Evolutionary conservation across 2,329 filamentous ascomycete genomes (phyloP).

Genomic region (Cercospora sp.): DNA sequence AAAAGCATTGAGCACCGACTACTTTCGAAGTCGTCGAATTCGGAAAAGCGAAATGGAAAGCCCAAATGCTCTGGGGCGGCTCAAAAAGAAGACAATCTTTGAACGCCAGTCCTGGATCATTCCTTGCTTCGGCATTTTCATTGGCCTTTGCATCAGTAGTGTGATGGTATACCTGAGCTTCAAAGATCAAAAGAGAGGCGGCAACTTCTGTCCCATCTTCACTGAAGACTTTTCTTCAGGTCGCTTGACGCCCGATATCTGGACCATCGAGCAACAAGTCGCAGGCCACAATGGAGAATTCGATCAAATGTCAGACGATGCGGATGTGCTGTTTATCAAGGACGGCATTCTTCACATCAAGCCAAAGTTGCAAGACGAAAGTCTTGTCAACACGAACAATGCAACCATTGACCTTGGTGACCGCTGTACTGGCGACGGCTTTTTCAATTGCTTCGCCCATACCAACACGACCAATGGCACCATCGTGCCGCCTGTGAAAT

Average conservation of each 20-base stretch:
- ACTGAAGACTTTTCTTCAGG: constrained; percentile 62
- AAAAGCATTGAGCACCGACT: not conserved
- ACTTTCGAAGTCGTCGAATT: not conserved
- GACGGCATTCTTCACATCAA: constrained; percentile 71
- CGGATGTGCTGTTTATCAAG: constrained; percentile 73
- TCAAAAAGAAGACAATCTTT: not conserved
- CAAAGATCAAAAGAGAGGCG: constrained; percentile 70
- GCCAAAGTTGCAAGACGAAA: constrained; percentile 71
- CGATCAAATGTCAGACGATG: constrained; percentile 68
- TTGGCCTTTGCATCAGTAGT: constrained; percentile 57
- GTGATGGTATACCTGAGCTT: constrained; percentile 72
- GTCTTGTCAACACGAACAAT: constrained; percentile 64
- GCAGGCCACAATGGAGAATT: constrained; percentile 82
- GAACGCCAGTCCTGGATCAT: constrained; percentile 53
- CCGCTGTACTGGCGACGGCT: constrained; percentile 64
- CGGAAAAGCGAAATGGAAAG: not conserved
- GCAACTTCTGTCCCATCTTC: constrained; percentile 69
- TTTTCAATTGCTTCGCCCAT: constrained; percentile 63
- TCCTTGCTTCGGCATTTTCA: constrained; percentile 67
- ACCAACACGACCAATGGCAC: constrained; percentile 78
- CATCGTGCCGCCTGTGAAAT: constrained; percentile 74
- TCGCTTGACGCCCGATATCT: constrained; percentile 58
- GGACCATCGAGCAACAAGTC: constrained; percentile 73
- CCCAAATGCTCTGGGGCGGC: not conserved
- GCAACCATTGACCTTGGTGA: constrained; percentile 68